Evolutionary conservation across 352 stramenopile genomes (phyloP).

Genomic region (Phytophthora pini): DNA sequence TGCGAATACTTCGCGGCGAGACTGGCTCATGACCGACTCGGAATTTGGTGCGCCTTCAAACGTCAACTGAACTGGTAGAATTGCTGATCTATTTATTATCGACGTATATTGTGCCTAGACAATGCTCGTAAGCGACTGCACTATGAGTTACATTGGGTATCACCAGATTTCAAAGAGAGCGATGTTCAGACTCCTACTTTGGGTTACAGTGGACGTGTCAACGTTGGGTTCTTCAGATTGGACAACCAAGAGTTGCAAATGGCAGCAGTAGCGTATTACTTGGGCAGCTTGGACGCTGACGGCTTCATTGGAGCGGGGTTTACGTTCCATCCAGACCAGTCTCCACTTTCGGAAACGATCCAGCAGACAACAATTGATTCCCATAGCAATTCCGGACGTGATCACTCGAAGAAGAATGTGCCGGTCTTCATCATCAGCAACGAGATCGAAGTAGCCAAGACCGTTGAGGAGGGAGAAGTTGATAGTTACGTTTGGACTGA

Average conservation of each 20-base stretch:
- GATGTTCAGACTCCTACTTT: slow-evolving; percentile 43
- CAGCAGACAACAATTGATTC: slow-evolving; percentile 8
- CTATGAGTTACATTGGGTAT: slow-evolving; percentile 51
- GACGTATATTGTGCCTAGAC: slow-evolving; percentile 31
- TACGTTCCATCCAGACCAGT: slow-evolving; percentile 36
- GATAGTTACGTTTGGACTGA: slow-evolving; percentile 58
- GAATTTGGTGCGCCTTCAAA: slow-evolving; percentile 26
- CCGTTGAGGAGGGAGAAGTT: slow-evolving; percentile 10
- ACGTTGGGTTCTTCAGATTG: slow-evolving; percentile 52
- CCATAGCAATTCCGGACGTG: slow-evolving; percentile 34
- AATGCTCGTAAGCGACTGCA: slow-evolving; percentile 62
- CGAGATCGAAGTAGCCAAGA: slow-evolving; percentile 15
- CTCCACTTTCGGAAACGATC: slow-evolving; percentile 52
- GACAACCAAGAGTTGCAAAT: slow-evolving; percentile 52
- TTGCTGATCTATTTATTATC: background rate
- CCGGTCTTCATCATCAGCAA: background rate
- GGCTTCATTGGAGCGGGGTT: slow-evolving; percentile 70
- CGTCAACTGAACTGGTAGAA: background rate
- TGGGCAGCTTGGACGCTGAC: slow-evolving; percentile 49
- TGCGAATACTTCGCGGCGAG: slow-evolving; percentile 22
- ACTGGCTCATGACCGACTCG: slow-evolving; percentile 35
- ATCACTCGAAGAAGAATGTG: slow-evolving; percentile 8
- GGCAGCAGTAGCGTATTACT: slow-evolving; percentile 55
- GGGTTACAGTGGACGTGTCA: slow-evolving; percentile 21
- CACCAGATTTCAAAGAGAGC: slow-evolving; percentile 19